Evolutionary conservation across 2,329 filamentous ascomycete species (phyloP), one percentile per base, ranked within the genome.

Genomic region (Harringtonia aguacate): DNA sequence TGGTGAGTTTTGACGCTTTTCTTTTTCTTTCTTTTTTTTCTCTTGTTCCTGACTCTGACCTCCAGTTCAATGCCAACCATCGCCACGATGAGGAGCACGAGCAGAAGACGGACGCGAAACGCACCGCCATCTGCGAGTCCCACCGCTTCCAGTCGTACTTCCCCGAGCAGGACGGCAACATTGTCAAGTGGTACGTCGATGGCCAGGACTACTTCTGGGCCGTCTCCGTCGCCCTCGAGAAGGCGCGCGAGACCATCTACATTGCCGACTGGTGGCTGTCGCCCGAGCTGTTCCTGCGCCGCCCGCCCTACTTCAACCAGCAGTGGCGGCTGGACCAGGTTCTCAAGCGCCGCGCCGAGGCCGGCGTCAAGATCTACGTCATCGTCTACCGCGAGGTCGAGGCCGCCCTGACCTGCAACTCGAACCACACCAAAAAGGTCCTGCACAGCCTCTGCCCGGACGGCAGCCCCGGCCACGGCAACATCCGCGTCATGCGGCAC

Each of bases 261-360:
- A 94, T 98, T 52, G 84, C 74, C 47, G 92, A 97, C 58, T 98
- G 90, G 92, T 97, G 92, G 92, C 68, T 97, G 14, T 94, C 86
- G 4, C 92, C 86, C 0, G 86, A 92, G 62, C 65, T 92, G 49
- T 94, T 90, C 63, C 63, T 98, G 49, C 79, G 92, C 31, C 75
- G 92, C 18, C 89, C 92, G 2, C 86, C 92, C 0, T 82, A 83
- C 52, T 74, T 73, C 57, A 84, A 88, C 52, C 86, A 94, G 59
- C 77, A 95, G 63, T 95, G 82, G 77, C 76, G 90, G 12, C 65
- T 98, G 17, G 92, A 98, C 61, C 79, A 86, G 49, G 67, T 94
- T 13, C 67, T 98, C 46, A 97, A 95, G 68, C 77, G 87, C 24
- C 84, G 81, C 33, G 92, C 92, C 1, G 87, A 97, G 63, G 82